A percentile compares a stretch with the other conserved stretches of the same genome.
These are phyloP conservation scores for Smallanthus sonchifolius DNA, from an alignment of 129 eudicot species.

Conservation along the genomic window DNA sequence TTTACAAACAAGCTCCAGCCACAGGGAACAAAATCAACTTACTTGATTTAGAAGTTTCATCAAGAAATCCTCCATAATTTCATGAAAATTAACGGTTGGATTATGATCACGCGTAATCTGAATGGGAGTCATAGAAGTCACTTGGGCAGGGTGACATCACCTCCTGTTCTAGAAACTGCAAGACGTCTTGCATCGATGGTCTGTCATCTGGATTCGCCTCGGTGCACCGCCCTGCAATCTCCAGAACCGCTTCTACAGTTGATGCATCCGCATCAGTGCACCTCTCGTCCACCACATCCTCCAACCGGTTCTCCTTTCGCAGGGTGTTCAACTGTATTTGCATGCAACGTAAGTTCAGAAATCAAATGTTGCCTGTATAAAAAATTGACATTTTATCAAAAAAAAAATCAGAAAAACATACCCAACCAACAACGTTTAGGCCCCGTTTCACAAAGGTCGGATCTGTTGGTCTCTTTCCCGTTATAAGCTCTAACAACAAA, in stretches of 20 bases:
- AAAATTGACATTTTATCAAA: background rate
- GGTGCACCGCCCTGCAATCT: constrained; percentile 86
- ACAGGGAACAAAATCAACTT: background rate
- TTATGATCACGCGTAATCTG: constrained; percentile 68
- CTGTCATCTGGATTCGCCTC: constrained; percentile 77
- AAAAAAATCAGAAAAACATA: constrained; percentile 23
- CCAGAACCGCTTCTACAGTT: constrained; percentile 79
- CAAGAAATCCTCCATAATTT: constrained; percentile 9
- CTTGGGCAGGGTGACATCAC: constrained; percentile 96
- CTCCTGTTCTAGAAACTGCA: constrained; percentile 88
- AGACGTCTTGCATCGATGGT: constrained; percentile 78
- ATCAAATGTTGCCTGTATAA: background rate
- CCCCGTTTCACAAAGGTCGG: constrained; percentile 75
- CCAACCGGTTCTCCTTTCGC: constrained; percentile 57
- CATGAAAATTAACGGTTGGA: background rate
- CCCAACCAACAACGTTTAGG: constrained; percentile 96
- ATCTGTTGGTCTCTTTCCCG: constrained; percentile 98
- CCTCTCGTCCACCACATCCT: constrained; percentile 61
- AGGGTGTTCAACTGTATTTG: constrained; percentile 68
- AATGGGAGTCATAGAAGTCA: constrained; percentile 92
- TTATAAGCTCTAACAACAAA: constrained; percentile 77
- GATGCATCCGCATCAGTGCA: constrained; percentile 67
- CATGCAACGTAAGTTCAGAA: background rate
- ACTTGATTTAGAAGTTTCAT: constrained; percentile 18
- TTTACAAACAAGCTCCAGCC: constrained; percentile 22